These are phyloP conservation scores for Lipomyces yamanashiensis DNA, from an alignment of 805 yeast genomes.

Conservation along the genomic window DNA sequence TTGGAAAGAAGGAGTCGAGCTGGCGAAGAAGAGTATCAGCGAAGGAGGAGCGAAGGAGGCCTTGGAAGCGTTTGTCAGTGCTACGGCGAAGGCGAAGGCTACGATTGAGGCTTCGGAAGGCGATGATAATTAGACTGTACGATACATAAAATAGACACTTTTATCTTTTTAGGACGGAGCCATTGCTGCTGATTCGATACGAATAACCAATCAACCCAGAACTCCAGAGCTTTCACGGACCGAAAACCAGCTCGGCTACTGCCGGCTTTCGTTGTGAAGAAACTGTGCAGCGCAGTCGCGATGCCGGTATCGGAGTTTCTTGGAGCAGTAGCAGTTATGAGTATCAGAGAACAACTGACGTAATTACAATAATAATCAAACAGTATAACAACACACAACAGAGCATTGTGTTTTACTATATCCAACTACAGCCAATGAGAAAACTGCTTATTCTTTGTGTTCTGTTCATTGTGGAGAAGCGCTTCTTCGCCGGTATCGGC, in stretches of 20 bases:
- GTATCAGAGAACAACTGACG: background rate
- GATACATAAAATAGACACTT: background rate
- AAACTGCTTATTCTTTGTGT: background rate
- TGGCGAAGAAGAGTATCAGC: slow-evolving; percentile 70
- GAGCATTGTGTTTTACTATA: too few relatives aligned
- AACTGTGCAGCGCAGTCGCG: background rate
- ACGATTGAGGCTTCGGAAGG: slow-evolving; percentile 12
- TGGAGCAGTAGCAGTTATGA: background rate
- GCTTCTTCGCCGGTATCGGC: slow-evolving; percentile 2
- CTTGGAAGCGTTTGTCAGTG: slow-evolving; percentile 58
- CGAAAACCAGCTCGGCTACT: background rate
- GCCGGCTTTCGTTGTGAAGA: background rate
- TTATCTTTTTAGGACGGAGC: too few relatives aligned
- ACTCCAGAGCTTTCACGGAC: background rate
- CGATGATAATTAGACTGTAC: background rate
- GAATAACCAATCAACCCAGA: background rate
- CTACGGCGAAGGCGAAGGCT: slow-evolving; percentile 37
- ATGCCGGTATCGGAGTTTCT: slow-evolving; percentile 9
- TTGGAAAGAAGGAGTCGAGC: slow-evolving; percentile 78
- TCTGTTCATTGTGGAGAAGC: background rate
- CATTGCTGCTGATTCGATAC: background rate
- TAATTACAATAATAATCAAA: too few relatives aligned
- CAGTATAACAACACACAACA: too few relatives aligned
- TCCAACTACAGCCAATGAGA: background rate
- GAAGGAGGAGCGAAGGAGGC: slow-evolving; percentile 70